Conservation (phyloP, 805 yeast genomes). For the Zygosaccharomyces gambellarensis region DNA sequence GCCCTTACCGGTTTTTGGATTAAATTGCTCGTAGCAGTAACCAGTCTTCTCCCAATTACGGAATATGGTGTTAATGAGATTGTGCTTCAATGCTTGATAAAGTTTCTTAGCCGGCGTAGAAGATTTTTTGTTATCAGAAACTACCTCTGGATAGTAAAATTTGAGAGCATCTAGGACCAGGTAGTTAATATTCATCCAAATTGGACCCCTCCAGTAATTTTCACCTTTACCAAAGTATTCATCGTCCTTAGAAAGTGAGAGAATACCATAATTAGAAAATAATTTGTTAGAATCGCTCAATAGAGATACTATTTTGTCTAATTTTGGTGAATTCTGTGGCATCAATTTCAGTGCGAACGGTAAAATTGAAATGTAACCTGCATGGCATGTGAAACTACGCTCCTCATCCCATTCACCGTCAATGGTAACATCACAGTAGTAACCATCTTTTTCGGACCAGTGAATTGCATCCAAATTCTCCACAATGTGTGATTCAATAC, state of each 20-base stretch:
- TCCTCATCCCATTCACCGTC: conserved; percentile 62
- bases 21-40: conserved; percentile 86
- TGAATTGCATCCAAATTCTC: conserved; percentile 67
- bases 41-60: conserved; percentile 73
- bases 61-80: conserved; percentile 63
- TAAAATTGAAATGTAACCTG: conserved; percentile 81
- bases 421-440: conserved; percentile 81
- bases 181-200: conserved; percentile 91
- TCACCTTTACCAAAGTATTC: conserved; percentile 68
- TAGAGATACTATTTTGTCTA: conserved; percentile 50
- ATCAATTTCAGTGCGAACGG: conserved; percentile 77
- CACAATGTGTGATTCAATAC: conserved; percentile 52
- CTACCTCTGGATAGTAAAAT: conserved; percentile 42
- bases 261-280: conserved; percentile 74
- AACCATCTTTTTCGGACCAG: conserved; percentile 64
- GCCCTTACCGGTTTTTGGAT: conserved; percentile 67
- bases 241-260: conserved; percentile 72
- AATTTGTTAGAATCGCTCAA: conserved; percentile 67
- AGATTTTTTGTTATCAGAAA: conserved; percentile 20
- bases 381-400: conserved; percentile 63
- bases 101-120: conserved; percentile 39
- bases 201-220: conserved; percentile 92
- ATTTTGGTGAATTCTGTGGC: conserved; percentile 42
- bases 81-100: conserved; percentile 57
- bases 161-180: conserved; percentile 65